Evolutionary conservation across 257 asterid species (phyloP).

Genomic region (Jacaranda copaia): DNA sequence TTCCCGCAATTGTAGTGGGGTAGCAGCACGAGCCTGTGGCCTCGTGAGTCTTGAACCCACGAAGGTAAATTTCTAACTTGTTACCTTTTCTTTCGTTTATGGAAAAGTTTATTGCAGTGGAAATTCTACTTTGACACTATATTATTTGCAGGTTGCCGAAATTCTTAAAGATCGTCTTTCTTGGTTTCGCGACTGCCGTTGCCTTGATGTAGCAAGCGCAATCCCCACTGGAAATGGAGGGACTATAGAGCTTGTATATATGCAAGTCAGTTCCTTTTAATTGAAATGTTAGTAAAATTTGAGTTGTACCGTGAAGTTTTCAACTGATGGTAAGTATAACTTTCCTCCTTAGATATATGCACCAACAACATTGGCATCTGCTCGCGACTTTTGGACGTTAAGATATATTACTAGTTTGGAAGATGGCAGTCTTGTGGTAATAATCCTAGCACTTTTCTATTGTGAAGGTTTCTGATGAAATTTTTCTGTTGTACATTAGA

Average conservation of each 20-base stretch:
- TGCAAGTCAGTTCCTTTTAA: slow-evolving; percentile 62
- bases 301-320: not conserved
- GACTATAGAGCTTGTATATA: slow-evolving; percentile 83
- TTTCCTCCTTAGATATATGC: slow-evolving; percentile 68
- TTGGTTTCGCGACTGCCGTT: slow-evolving; percentile 95
- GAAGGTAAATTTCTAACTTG: slow-evolving; percentile 60
- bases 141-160: slow-evolving; percentile 74
- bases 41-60: slow-evolving; percentile 98
- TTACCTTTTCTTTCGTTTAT: not conserved
- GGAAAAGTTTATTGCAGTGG: not conserved
- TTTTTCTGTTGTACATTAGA: not conserved
- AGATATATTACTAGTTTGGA: slow-evolving; percentile 84
- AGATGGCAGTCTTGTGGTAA: slow-evolving; percentile 97
- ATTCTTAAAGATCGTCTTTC: slow-evolving; percentile 95
- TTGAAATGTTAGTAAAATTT: not conserved
- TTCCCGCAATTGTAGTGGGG: slow-evolving; percentile 95
- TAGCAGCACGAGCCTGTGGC: slow-evolving; percentile 99
- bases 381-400: slow-evolving; percentile 96
- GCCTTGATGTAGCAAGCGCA: slow-evolving; percentile 70
- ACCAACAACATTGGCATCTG: slow-evolving; percentile 91
- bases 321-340: not conserved
- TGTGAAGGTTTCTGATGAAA: not conserved
- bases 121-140: not conserved
- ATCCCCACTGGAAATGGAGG: slow-evolving; percentile 96
- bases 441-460: slow-evolving; percentile 3